Base-by-base conservation (phyloP, 768 basidiomycete genomes). In the Phallus indusiatus region DNA sequence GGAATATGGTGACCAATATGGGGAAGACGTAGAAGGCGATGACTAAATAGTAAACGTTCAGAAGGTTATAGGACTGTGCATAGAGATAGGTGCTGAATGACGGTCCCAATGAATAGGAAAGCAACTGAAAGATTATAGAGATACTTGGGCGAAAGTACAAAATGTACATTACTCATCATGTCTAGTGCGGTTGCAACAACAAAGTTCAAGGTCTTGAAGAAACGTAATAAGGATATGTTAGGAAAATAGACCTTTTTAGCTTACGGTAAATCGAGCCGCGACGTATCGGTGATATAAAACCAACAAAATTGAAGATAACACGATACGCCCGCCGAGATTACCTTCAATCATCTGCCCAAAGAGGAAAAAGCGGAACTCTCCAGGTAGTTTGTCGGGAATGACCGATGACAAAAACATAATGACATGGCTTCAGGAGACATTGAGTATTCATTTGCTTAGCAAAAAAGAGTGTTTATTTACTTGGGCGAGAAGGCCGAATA, bases 321-420 rank as follows among this genome's bases (percentile, higher is more conserved):
- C 69, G 78, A 66, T 62, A 83, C 92, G 42, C 12, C 42, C 86
- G 54, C 92, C 93, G 14, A 88, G 70, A 17, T 76, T 61, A 10
- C 92, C 91, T 62, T 90, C 86, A 1, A 88, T 61, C 6, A 82
- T 60, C 10, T 85, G 81, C 1, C 85, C 84, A 20, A 86, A 59
- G 12, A 91, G 60, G 24, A 91, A 73, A 66, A 90, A 85, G 78
- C 88, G 87, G 69, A 93, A 94, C 6, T 88, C 87, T 1, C 88
- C 89, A 1, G 91, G 92, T 5, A 90, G 72, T 8, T 70, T 64
- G 54, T 81, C 73, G 37, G 81, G 79, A 66, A 77, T 85, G 33
- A 72, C 73, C 18, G 81, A 75, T 5, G 88, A 85, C 46, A 86
- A 64, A n/a, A n/a, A 54, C 63, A 92, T 83, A 62, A 73, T 82